Evolutionary conservation across 2,329 filamentous ascomycete species (phyloP).

Genomic region (Ramularia endophylla): DNA sequence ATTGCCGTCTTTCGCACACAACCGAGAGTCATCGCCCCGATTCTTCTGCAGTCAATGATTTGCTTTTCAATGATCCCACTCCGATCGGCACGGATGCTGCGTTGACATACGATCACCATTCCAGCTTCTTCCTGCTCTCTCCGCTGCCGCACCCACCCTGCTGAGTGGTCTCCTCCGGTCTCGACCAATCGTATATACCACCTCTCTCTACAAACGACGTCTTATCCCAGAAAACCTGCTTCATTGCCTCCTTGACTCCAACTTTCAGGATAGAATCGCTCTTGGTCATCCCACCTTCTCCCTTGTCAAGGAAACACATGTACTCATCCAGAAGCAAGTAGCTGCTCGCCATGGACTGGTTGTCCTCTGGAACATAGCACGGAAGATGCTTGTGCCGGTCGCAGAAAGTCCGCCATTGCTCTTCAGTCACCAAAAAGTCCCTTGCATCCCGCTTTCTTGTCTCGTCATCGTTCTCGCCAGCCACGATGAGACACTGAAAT

Average conservation of each 20-base stretch:
- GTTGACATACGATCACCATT: constrained; percentile 1
- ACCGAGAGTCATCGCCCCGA: too few species aligned
- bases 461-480: constrained; percentile 47
- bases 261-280: constrained; percentile 40
- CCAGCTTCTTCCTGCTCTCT: neutral
- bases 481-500: constrained; percentile 49
- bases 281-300: constrained; percentile 27
- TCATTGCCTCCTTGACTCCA: constrained; percentile 42
- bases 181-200: constrained; percentile 45
- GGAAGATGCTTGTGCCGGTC: constrained; percentile 36
- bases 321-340: constrained; percentile 52
- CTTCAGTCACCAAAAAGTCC: constrained; percentile 42
- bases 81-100: too few species aligned
- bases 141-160: neutral
- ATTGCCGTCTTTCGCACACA: too few species aligned
- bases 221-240: constrained; percentile 43
- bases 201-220: constrained; percentile 40
- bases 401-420: constrained; percentile 44
- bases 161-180: neutral
- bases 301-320: constrained; percentile 46
- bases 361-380: constrained; percentile 45
- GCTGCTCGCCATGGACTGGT: constrained; percentile 45
- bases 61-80: too few species aligned
- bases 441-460: constrained; percentile 30
- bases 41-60: too few species aligned